Evolutionary conservation across 192 early-diverging fungal genomes (phyloP), one percentile per base, ranked within the genome.

Genomic region (Backusella sp.): DNA sequence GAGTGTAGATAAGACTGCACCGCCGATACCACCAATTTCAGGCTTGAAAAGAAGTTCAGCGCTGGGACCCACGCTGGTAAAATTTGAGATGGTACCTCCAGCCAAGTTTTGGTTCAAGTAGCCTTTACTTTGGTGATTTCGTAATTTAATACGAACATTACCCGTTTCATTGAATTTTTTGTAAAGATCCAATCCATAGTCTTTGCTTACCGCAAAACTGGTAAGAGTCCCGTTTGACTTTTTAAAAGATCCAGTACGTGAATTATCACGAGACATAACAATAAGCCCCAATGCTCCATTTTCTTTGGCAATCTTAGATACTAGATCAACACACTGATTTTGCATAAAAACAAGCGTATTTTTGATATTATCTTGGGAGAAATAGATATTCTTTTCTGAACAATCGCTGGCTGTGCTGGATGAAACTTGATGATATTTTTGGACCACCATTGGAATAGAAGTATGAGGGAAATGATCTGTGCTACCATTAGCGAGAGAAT

Each of bases 51-150:
- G 79, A 34, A 96, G 82, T 66, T 94, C 88, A 14, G 83, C 84
- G 30, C 0, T 1, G 0, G 92, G 90, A 15, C 96, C 96, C 76
- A 87, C 86, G 17, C 91, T 92, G 12, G 92, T 91, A 73, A 92
- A 95, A 41, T 66, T 59, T 23, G 94, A 94, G 3, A 94, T 77
- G 34, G 86, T 91, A 59, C 89, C 90, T 23, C 87, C 91, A 12
- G 28, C 85, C 76, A 2, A 83, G 77, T 70, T 88, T 84, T 12
- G 53, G 66, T 36, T 81, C 74, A 34, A 84, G 75, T 65, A 80
- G 80, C 1, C 80, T 78, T 84, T 78, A 76, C 84, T 76, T 26
- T 86, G 86, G 17, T 87, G 86, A 9, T 76, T 89, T 73, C 2
- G 79, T 80, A 70, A 84, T 79, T 17, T 53, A 42, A 36, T 80